phyloP scores from a whole-genome alignment of 2,329 filamentous ascomycete species.

The Pyrenophora teres region DNA sequence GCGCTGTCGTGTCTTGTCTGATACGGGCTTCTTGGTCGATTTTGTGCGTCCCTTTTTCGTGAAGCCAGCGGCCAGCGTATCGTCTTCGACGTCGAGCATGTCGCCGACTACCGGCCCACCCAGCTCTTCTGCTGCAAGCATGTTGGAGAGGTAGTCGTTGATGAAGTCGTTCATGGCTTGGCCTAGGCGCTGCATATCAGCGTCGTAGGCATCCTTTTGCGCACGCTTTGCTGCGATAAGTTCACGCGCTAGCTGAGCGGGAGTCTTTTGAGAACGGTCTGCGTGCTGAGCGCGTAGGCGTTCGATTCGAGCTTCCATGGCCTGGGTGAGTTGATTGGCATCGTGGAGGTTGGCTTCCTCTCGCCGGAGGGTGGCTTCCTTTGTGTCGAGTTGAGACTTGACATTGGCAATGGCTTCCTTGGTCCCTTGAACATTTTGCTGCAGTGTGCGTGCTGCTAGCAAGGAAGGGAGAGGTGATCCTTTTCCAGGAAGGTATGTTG shows the following conservation, averaged over 20 bases:
- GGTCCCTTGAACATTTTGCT: constrained; percentile 67
- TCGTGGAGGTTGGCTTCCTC: constrained; percentile 56
- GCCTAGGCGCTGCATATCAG: constrained; percentile 64
- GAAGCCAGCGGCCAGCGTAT: constrained; percentile 58
- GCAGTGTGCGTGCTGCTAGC: constrained; percentile 70
- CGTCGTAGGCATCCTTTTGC: constrained; percentile 65
- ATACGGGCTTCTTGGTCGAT: constrained; percentile 45
- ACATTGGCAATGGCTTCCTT: constrained; percentile 60
- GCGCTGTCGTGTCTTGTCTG: constrained; percentile 50
- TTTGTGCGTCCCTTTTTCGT: constrained; percentile 55
- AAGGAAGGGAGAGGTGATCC: constrained; percentile 73
- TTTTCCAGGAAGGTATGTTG: constrained; percentile 68
- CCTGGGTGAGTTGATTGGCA: constrained; percentile 51
- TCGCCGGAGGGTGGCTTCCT: constrained; percentile 48
- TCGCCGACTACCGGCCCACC: constrained; percentile 83
- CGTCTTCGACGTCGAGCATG: constrained; percentile 66
- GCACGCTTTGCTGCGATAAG: constrained; percentile 64
- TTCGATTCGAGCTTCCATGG: constrained; percentile 63
- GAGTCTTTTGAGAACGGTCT: constrained; percentile 61
- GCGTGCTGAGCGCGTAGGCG: constrained; percentile 63
- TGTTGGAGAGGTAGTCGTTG: constrained; percentile 68
- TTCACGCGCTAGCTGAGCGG: constrained; percentile 66
- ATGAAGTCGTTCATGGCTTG: constrained; percentile 72
- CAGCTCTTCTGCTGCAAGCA: constrained; percentile 82
- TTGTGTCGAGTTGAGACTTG: constrained; percentile 47